Percentiles rank a stretch among this genome's conserved stretches.
phyloP scores from a whole-genome alignment of 2,329 filamentous ascomycete genomes.

The Phaeosphaeria sp. region DNA sequence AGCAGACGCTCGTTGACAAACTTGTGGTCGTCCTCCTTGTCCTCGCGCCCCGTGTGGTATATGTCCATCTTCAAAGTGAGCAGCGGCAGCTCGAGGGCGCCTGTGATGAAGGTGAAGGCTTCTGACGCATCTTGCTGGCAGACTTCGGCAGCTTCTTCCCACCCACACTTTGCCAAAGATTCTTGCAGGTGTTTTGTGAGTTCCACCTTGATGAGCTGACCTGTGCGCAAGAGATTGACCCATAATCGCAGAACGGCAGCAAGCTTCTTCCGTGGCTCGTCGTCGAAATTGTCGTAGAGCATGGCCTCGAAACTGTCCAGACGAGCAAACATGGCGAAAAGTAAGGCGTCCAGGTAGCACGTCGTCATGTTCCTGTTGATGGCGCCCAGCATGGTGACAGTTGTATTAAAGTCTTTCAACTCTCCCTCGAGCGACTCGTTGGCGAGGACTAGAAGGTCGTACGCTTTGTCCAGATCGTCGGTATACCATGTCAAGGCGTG shows the following conservation, averaged over 20 bases:
- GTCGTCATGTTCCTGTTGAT: slow-evolving; percentile 86
- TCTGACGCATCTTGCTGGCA: slow-evolving; percentile 95
- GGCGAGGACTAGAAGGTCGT: slow-evolving; percentile 78
- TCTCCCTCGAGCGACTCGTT: slow-evolving; percentile 83
- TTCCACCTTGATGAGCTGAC: slow-evolving; percentile 83
- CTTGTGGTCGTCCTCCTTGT: slow-evolving; percentile 88
- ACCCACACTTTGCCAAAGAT: slow-evolving; percentile 82
- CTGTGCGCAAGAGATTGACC: slow-evolving; percentile 89
- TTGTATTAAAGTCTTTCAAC: slow-evolving; percentile 75
- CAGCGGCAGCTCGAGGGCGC: slow-evolving; percentile 83
- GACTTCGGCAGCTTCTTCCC: slow-evolving; percentile 78
- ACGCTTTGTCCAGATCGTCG: slow-evolving; percentile 75
- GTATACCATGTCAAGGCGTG: slow-evolving; percentile 70
- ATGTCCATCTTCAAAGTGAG: slow-evolving; percentile 93
- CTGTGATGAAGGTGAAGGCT: slow-evolving; percentile 93
- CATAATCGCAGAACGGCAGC: slow-evolving; percentile 83
- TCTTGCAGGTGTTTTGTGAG: slow-evolving; percentile 86
- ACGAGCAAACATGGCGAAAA: slow-evolving; percentile 95
- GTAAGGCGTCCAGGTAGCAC: slow-evolving; percentile 90
- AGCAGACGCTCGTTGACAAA: slow-evolving; percentile 90
- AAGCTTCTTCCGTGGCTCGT: slow-evolving; percentile 74
- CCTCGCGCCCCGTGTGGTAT: slow-evolving; percentile 86
- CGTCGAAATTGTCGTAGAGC: slow-evolving; percentile 78
- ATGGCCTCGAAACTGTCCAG: slow-evolving; percentile 93
- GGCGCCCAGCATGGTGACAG: slow-evolving; percentile 78